Conservation (phyloP, 148 eudicot genomes). For the Chenopodium quinoa region DNA sequence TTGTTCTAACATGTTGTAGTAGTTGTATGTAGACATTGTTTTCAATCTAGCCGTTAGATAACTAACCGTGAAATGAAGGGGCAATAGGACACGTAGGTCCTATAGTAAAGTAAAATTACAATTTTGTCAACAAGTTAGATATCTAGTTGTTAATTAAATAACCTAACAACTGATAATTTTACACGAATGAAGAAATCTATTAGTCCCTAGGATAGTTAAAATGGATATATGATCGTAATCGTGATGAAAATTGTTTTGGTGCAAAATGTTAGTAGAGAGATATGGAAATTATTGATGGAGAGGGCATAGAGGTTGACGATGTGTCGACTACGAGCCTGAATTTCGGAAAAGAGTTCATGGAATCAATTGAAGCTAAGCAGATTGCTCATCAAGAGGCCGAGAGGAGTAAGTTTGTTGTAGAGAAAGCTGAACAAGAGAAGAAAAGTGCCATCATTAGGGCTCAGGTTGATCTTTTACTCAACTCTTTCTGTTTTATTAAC, state of each 20-base stretch:
- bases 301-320: slow-evolving; percentile 83
- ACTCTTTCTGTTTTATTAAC: background rate
- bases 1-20: too few species aligned
- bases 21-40: too few species aligned
- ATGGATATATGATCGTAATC: too few species aligned
- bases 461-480: slow-evolving; percentile 36
- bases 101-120: too few species aligned
- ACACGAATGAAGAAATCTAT: too few species aligned
- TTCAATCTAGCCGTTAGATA: too few species aligned
- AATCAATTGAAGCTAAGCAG: slow-evolving; percentile 83
- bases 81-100: too few species aligned
- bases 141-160: too few species aligned
- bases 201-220: too few species aligned
- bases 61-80: too few species aligned
- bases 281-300: slow-evolving; percentile 53
- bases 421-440: slow-evolving; percentile 88
- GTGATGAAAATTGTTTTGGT: background rate
- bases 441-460: slow-evolving; percentile 72
- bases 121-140: too few species aligned
- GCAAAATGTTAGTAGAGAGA: slow-evolving; percentile 72
- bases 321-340: slow-evolving; percentile 73
- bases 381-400: slow-evolving; percentile 89
- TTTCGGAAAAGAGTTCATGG: slow-evolving; percentile 68
- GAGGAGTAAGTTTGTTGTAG: slow-evolving; percentile 80
- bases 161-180: too few species aligned